Evolutionary conservation across 148 eudicot genomes (phyloP), one percentile per base, ranked within the genome.

Genomic region (Silene conica): DNA sequence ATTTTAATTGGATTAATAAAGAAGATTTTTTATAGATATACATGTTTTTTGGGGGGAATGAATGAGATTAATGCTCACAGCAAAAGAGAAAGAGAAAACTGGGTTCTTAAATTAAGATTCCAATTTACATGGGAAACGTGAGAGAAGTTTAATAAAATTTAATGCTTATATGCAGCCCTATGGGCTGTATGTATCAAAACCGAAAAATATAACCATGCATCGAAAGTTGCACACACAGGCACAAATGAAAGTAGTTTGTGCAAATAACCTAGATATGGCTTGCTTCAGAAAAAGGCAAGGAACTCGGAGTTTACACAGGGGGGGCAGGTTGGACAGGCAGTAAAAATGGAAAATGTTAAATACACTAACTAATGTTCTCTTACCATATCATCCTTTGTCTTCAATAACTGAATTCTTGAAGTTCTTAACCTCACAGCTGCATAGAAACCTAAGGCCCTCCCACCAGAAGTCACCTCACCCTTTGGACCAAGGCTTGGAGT

Each of bases 401-500:
- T 92, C 74, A 85, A 78, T 82, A 92, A 77, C 75, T 79, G 82
- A 57, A 80, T 89, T 79, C 96, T 89, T 63, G 83, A 83, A 74
- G 87, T 84, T 80, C 87, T 89, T 87, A 96, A 56, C 68, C 99
- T 83, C 66, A 90, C 78, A 15, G 96, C 97, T 67, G 99, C 92
- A 80, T 96, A 90, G 56, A 96, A 96, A 73, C 82, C 89, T 76
- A 96, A 80, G 58, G 96, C 92, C 84, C 92, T 96, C 66, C 99
- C 99, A 5, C 97, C 99, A 84, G 90, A 92, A 74, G 99, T 92
- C 63, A 81, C 85, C 72, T 86, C 92, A 15, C 83, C 89, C 55
- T 79, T 74, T 56, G 56, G 83, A 55, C 83, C 82, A 79, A 85
- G 80, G 20, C 89, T 85, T 77, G 76, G 82, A 45, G 52, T 79